Conservation (phyloP, 805 yeast genomes). For the Candida koratica region DNA sequence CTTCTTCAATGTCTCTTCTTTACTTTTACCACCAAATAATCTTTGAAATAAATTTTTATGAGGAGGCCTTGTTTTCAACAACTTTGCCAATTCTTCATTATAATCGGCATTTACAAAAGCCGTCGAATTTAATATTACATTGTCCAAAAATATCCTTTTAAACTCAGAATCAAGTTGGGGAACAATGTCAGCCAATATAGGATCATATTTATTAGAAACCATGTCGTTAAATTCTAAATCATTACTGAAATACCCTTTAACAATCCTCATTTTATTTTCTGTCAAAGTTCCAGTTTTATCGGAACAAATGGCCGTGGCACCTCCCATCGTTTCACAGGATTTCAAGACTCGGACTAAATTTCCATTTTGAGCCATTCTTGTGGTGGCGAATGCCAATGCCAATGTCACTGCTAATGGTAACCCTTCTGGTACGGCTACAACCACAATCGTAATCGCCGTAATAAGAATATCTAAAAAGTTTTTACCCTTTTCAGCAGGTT, state of each 20-base stretch:
- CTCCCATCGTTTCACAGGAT: conserved; percentile 98
- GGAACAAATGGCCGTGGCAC: conserved; percentile 94
- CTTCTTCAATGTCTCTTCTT: conserved; percentile 13
- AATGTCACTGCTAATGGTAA: conserved; percentile 95
- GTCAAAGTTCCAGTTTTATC: conserved; percentile 98
- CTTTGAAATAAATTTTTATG: conserved; percentile 26
- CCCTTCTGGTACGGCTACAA: conserved; percentile 99
- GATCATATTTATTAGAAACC: conserved; percentile 17
- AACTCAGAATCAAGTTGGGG: conserved; percentile 20
- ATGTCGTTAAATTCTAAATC: conserved; percentile 50
- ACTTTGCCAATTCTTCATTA: conserved; percentile 28
- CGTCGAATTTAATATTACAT: conserved; percentile 76
- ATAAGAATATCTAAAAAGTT: conserved; percentile 80
- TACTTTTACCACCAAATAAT: conserved; percentile 17
- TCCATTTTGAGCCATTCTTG: conserved; percentile 95
- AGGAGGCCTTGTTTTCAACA: conserved; percentile 27
- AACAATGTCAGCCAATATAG: conserved; percentile 23
- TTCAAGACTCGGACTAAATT: conserved; percentile 90
- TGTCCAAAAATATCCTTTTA: conserved; percentile 37
- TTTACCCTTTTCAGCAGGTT: conserved; percentile 76
- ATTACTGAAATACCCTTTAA: conserved; percentile 64
- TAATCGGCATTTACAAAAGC: conserved; percentile 74
- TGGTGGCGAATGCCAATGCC: conserved; percentile 96
- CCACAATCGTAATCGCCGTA: conserved; percentile 87
- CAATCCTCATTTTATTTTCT: conserved; percentile 89